Evolutionary conservation across 345 rosid genomes (phyloP).

Genomic region (Barbarea vulgaris): DNA sequence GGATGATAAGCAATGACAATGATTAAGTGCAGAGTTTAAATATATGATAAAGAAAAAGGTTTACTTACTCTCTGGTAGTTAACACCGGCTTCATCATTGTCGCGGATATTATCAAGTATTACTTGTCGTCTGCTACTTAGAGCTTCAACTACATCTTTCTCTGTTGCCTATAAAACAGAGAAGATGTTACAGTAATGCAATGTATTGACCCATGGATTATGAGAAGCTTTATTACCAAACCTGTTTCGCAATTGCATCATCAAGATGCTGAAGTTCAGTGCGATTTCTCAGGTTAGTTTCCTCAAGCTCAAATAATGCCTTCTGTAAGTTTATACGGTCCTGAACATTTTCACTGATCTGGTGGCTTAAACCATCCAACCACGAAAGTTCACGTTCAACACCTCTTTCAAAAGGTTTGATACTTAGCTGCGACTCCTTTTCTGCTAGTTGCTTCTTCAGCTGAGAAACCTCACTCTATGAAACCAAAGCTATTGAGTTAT

Average conservation of each 20-base stretch:
- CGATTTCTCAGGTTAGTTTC: conserved; percentile 79
- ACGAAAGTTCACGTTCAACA: conserved; percentile 83
- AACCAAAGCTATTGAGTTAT: conserved; percentile 33
- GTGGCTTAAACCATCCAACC: conserved; percentile 84
- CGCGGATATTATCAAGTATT: conserved; percentile 95
- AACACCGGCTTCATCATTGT: conserved; percentile 90
- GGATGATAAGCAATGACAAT: conserved; percentile 12
- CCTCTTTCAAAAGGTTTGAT: conserved; percentile 74
- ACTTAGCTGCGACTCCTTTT: conserved; percentile 74
- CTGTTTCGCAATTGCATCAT: conserved; percentile 84
- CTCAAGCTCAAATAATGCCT: conserved; percentile 91
- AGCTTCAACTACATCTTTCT: conserved; percentile 63
- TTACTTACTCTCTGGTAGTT: conserved; percentile 84
- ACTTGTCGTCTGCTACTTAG: conserved; percentile 78
- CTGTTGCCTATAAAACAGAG: conserved; percentile 52
- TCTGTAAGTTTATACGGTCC: conserved; percentile 90
- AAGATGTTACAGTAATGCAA: conserved; percentile 25
- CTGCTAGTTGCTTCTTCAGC: conserved; percentile 83
- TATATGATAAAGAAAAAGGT: conserved; percentile 9
- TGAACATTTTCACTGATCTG: conserved; percentile 96
- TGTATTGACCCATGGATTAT: not conserved
- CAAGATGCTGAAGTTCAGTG: conserved; percentile 82
- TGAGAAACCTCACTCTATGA: conserved; percentile 74
- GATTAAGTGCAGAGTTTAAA: conserved; percentile 1
- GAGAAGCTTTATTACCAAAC: conserved; percentile 41